Evolutionary conservation across 164 flowering plant species (phyloP).

Genomic region (Nelumbo lutea): DNA sequence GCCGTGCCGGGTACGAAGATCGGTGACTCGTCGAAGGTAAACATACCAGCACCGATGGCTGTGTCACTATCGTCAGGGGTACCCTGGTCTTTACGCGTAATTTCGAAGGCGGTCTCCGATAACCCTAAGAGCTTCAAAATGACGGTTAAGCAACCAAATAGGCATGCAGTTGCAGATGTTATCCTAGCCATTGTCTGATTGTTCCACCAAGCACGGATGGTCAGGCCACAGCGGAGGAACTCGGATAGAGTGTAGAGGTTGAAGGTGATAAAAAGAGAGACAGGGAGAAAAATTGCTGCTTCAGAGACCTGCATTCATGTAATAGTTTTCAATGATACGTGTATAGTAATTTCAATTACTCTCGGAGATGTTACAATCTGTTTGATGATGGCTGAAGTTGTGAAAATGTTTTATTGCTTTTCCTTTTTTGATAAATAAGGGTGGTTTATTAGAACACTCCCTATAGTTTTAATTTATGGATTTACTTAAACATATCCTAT

Average conservation of each 20-base stretch:
- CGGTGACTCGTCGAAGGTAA: slow-evolving; percentile 47
- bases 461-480: no score
- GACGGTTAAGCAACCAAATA: slow-evolving; percentile 29
- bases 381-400: no score
- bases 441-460: no score
- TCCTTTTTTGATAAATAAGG: no score
- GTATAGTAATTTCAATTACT: no score
- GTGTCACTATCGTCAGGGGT: neutral
- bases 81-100: slow-evolving; percentile 38
- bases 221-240: slow-evolving; percentile 20
- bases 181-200: slow-evolving; percentile 36
- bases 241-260: slow-evolving; percentile 32
- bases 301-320: slow-evolving; percentile 42
- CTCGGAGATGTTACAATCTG: no score
- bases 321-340: no score
- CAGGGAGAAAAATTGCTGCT: slow-evolving; percentile 22
- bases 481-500: no score
- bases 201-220: slow-evolving; percentile 54
- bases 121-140: slow-evolving; percentile 38
- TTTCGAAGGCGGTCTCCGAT: slow-evolving; percentile 39
- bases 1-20: slow-evolving; percentile 36
- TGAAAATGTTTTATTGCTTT: no score
- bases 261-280: slow-evolving; percentile 24
- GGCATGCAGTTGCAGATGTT: slow-evolving; percentile 25
- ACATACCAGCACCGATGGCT: slow-evolving; percentile 19